A percentile compares a stretch with the other conserved stretches of the same genome.
These are phyloP conservation scores for Trichosporon ovoides DNA, from an alignment of 1,284 basidiomycete species.

Conservation along the genomic window DNA sequence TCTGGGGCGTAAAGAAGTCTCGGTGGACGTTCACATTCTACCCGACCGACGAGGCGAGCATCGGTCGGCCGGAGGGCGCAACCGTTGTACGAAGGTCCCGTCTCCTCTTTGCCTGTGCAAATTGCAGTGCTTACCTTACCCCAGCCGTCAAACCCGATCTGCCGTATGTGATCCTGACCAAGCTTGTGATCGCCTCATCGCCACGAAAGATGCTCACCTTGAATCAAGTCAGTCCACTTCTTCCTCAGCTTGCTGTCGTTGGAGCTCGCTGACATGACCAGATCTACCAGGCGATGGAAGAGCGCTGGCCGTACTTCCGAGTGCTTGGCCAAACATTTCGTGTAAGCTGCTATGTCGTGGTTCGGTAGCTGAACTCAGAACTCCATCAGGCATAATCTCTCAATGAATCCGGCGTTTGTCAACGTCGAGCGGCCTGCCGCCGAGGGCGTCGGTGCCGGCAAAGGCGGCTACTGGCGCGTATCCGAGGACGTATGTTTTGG, in stretches of 20 bases:
- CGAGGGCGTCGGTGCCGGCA: conserved; percentile 27
- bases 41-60: conserved; percentile 2
- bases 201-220: conserved; percentile 31
- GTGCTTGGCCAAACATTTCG: conserved; percentile 24
- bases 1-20: conserved; percentile 1
- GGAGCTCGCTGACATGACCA: conserved; percentile 8
- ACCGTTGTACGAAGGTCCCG: background rate
- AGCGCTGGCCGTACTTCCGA: conserved; percentile 31
- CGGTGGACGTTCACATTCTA: background rate
- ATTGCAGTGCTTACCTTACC: background rate
- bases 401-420: conserved; percentile 69
- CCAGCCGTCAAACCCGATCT: conserved; percentile 30
- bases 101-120: background rate
- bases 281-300: conserved; percentile 36
- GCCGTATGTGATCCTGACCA: conserved; percentile 26
- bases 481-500: conserved; percentile 24
- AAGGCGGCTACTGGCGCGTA: conserved; percentile 39
- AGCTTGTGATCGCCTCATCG: conserved; percentile 32
- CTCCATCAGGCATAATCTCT: conserved; percentile 79
- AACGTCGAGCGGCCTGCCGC: conserved; percentile 47
- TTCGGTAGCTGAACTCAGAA: conserved; percentile 48
- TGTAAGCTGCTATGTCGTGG: conserved; percentile 14
- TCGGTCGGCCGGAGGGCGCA: background rate
- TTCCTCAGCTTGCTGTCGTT: no score
- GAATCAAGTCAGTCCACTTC: conserved; percentile 21